phyloP scores from a whole-genome alignment of 2,329 filamentous ascomycete species.

The Aureobasidium mangrovei region DNA sequence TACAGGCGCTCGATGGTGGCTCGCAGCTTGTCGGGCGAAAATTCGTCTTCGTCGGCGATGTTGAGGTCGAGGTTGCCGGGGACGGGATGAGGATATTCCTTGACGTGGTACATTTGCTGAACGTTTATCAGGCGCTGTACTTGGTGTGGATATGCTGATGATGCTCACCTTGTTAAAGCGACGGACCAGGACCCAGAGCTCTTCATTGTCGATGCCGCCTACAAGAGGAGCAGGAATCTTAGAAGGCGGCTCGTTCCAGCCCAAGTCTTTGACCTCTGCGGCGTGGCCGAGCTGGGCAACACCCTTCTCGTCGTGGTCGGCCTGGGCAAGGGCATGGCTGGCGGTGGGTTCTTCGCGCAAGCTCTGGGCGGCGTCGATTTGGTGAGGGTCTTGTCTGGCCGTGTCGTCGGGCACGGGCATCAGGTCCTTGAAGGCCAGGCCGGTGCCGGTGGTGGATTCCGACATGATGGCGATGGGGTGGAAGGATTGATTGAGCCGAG shows the following conservation, averaged over 20 bases:
- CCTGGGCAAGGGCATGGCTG: constrained; percentile 38
- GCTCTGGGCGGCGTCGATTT: constrained; percentile 23
- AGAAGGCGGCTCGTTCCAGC: constrained; percentile 57
- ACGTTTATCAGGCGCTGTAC: constrained; percentile 20
- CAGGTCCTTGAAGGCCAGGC: neutral
- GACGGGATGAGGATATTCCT: constrained; percentile 51
- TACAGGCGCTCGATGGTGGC: constrained; percentile 72
- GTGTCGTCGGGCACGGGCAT: constrained; percentile 27
- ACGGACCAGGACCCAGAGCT: constrained; percentile 62
- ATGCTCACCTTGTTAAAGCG: constrained; percentile 58
- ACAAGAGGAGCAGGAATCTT: constrained; percentile 53
- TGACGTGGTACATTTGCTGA: constrained; percentile 61
- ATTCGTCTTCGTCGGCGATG: constrained; percentile 73
- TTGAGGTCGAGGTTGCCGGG: constrained; percentile 69
- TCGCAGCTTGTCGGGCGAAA: constrained; percentile 74
- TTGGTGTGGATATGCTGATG: neutral
- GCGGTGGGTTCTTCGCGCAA: constrained; percentile 36
- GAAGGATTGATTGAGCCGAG: neutral
- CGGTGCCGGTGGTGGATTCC: neutral
- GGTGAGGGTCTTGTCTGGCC: constrained; percentile 25
- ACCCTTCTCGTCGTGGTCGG: constrained; percentile 40
- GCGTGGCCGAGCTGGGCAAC: constrained; percentile 34
- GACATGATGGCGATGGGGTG: neutral
- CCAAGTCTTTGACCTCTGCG: constrained; percentile 54
- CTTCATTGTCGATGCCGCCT: constrained; percentile 60